These are phyloP conservation scores for Acanthamoeba castellanii DNA, from an alignment of 208 protist species.

Conservation along the genomic window DNA sequence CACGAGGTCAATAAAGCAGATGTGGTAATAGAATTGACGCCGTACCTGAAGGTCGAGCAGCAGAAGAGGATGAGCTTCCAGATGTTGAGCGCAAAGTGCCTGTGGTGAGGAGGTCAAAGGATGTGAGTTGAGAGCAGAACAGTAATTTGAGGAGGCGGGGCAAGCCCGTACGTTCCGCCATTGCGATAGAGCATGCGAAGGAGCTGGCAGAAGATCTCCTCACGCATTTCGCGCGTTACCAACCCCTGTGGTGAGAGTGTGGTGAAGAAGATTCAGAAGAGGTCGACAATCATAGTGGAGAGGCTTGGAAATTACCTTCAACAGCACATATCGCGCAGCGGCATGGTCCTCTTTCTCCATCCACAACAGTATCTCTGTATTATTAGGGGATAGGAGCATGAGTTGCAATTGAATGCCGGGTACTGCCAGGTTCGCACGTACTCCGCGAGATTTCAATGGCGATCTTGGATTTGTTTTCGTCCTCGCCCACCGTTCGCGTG, in stretches of 20 bases:
- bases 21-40: no score
- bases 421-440: background rate
- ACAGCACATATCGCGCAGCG: background rate
- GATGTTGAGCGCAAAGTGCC: conserved; percentile 1
- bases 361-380: conserved; percentile 41
- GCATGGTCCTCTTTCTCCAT: background rate
- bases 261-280: no score
- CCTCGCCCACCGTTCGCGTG: background rate
- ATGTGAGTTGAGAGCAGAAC: no score
- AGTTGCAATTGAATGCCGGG: background rate
- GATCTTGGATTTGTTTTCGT: background rate
- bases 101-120: background rate
- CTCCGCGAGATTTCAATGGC: background rate
- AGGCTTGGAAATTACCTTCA: background rate
- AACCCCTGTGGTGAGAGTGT: background rate
- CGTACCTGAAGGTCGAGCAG: conserved; percentile 9
- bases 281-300: background rate
- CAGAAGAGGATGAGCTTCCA: conserved; percentile 21
- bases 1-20: background rate
- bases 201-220: conserved; percentile 48
- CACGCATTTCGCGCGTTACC: background rate
- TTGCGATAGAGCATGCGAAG: conserved; percentile 18
- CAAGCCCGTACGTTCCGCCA: background rate
- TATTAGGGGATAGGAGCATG: background rate
- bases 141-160: background rate